These are phyloP conservation scores for Heimioporus sp. DNA, from an alignment of 768 basidiomycete genomes.

Conservation along the genomic window DNA sequence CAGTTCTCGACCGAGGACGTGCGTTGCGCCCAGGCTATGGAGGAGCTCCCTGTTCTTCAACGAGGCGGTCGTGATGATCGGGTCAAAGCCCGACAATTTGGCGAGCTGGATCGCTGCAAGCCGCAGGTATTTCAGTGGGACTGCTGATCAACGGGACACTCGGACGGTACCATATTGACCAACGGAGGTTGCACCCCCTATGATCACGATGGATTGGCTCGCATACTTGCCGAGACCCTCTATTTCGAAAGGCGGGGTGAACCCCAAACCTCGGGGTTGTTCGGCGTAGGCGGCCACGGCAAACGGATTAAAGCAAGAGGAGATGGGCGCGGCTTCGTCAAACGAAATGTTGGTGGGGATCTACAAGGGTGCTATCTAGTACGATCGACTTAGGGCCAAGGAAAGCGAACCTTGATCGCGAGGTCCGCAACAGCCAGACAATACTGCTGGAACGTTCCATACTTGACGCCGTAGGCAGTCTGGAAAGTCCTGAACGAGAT, in stretches of 20 bases:
- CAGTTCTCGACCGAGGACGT: slow-evolving; percentile 33
- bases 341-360: slow-evolving; percentile 34
- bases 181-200: slow-evolving; percentile 37
- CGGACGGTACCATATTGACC: slow-evolving; percentile 33
- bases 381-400: no score
- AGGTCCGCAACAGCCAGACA: slow-evolving; percentile 12
- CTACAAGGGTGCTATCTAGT: slow-evolving; percentile 9
- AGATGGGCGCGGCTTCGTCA: slow-evolving; percentile 37
- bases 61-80: slow-evolving; percentile 40
- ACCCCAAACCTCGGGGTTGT: slow-evolving; percentile 23
- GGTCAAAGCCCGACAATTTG: slow-evolving; percentile 31
- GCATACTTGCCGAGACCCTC: slow-evolving; percentile 31
- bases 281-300: slow-evolving; percentile 31
- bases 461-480: slow-evolving; percentile 6
- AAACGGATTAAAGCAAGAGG: slow-evolving; percentile 32
- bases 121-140: no score
- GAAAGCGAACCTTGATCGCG: slow-evolving; percentile 10
- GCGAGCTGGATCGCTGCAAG: slow-evolving; percentile 32
- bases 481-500: slow-evolving; percentile 7
- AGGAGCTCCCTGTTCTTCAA: slow-evolving; percentile 28
- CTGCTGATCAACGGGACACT: no score
- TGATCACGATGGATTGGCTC: slow-evolving; percentile 31
- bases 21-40: slow-evolving; percentile 35
- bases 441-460: slow-evolving; percentile 23
- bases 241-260: slow-evolving; percentile 27